Percentiles rank a stretch among this genome's conserved stretches.
Conservation (phyloP, 352 stramenopile genomes). For the Globisporangium emineosum region DNA sequence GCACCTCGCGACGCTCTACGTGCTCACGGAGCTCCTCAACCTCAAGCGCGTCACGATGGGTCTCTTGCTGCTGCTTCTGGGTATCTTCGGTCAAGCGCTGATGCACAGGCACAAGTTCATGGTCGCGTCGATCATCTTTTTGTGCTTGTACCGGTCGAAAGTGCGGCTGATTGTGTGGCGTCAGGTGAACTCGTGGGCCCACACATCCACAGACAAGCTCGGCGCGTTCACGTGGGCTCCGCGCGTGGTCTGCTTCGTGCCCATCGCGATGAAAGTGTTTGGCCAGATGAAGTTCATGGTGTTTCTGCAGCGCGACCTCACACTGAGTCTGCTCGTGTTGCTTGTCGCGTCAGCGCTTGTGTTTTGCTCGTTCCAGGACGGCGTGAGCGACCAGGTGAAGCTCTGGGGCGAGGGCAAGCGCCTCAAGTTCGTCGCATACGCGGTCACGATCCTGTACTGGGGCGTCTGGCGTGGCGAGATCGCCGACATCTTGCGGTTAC, state of each 20-base stretch:
- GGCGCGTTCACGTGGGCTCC: slow-evolving; percentile 53
- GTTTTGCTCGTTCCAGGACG: slow-evolving; percentile 26
- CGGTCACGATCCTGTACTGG: slow-evolving; percentile 55
- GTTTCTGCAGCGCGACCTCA: slow-evolving; percentile 57
- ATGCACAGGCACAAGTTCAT: slow-evolving; percentile 77
- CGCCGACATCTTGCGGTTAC: slow-evolving; percentile 41
- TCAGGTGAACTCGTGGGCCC: slow-evolving; percentile 43
- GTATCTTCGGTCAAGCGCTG: slow-evolving; percentile 44
- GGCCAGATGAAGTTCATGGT: slow-evolving; percentile 73
- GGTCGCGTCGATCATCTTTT: slow-evolving; percentile 59
- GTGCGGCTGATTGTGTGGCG: slow-evolving; percentile 34
- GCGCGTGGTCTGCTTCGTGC: slow-evolving; percentile 44
- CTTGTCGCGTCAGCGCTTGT: slow-evolving; percentile 33
- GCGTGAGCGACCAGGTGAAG: slow-evolving; percentile 31
- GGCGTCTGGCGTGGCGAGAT: slow-evolving; percentile 49
- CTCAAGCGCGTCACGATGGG: slow-evolving; percentile 46
- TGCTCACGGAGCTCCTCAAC: slow-evolving; percentile 50
- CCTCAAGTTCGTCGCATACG: slow-evolving; percentile 65
- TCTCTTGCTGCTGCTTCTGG: slow-evolving; percentile 44
- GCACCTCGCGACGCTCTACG: slow-evolving; percentile 47
- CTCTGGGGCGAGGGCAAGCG: slow-evolving; percentile 62
- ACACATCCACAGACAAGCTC: slow-evolving; percentile 66
- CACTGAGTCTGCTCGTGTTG: slow-evolving; percentile 35
- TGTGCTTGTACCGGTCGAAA: slow-evolving; percentile 62
- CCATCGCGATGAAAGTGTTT: slow-evolving; percentile 67